These are phyloP conservation scores for Monoraphidium neglectum DNA, from an alignment of 139 green algal genomes.

Conservation along the genomic window DNA sequence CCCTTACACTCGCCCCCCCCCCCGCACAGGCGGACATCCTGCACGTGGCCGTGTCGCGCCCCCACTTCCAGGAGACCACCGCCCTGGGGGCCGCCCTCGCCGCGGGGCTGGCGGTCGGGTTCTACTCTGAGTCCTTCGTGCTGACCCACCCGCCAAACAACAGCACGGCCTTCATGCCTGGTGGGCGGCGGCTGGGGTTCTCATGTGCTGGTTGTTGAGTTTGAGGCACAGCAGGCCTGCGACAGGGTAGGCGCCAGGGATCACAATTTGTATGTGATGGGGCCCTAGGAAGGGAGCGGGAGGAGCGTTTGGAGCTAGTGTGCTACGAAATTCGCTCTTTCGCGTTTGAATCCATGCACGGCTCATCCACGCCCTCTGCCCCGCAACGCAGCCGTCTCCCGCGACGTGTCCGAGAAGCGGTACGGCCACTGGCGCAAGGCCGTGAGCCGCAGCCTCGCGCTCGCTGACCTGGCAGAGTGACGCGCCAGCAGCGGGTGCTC, in stretches of 20 bases:
- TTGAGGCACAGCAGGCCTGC: too few species aligned
- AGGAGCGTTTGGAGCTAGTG: too few species aligned
- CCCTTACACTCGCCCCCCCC: too few species aligned
- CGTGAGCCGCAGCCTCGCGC: slow-evolving; percentile 63
- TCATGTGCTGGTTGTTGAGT: too few species aligned
- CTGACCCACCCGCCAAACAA: background rate
- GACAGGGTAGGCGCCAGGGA: too few species aligned
- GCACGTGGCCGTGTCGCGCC: slow-evolving; percentile 80
- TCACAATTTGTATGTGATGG: too few species aligned
- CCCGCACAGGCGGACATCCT: slow-evolving; percentile 69
- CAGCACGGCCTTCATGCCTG: background rate
- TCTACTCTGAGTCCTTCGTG: slow-evolving; percentile 75
- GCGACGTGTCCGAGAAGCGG: slow-evolving; percentile 37
- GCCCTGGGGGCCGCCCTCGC: slow-evolving; percentile 89
- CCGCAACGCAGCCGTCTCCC: slow-evolving; percentile 5
- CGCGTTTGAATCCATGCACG: too few species aligned
- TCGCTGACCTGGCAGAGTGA: slow-evolving; percentile 62
- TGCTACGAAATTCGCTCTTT: too few species aligned
- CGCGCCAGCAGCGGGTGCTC: too few species aligned
- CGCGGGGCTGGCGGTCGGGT: slow-evolving; percentile 82
- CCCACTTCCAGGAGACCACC: slow-evolving; percentile 91
- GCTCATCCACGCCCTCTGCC: too few species aligned
- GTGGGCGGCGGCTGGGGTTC: too few species aligned
- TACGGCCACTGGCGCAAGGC: slow-evolving; percentile 74
- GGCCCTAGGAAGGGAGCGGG: too few species aligned